A percentile compares a stretch with the other conserved stretches of the same genome.
phyloP scores from a whole-genome alignment of 1,284 basidiomycete genomes.

The Golubevia sp. region DNA sequence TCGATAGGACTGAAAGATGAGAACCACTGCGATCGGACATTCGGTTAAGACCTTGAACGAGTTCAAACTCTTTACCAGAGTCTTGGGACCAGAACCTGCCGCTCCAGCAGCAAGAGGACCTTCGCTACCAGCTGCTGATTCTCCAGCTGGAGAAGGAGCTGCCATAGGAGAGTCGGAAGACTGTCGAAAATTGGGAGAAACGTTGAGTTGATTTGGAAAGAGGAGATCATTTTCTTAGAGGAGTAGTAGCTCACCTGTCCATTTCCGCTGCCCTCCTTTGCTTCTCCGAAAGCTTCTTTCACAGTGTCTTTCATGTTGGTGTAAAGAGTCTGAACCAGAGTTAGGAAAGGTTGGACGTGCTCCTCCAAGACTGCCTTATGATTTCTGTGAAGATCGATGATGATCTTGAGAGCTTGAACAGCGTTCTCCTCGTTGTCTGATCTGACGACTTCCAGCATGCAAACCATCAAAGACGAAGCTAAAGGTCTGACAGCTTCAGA shows the following conservation, averaged over 20 bases:
- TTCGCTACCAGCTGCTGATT: too few species aligned
- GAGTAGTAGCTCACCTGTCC: too few species aligned
- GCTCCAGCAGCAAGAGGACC: too few species aligned
- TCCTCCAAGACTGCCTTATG: constrained; percentile 55
- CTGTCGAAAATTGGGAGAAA: too few species aligned
- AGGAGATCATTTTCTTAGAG: too few species aligned
- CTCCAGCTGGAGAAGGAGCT: too few species aligned
- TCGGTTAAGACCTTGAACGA: constrained; percentile 96
- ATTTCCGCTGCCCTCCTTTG: too few species aligned
- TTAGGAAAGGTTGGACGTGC: constrained; percentile 55
- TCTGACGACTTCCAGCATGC: constrained; percentile 46
- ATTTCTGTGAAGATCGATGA: constrained; percentile 52
- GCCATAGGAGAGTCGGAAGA: too few species aligned
- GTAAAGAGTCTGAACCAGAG: constrained; percentile 53
- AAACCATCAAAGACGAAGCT: constrained; percentile 43
- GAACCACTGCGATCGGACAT: constrained; percentile 88
- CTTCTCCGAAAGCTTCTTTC: constrained; percentile 33
- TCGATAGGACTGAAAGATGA: constrained; percentile 82
- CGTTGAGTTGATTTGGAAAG: too few species aligned
- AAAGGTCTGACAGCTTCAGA: constrained; percentile 40
- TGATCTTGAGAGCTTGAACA: constrained; percentile 53
- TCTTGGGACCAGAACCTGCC: constrained; percentile 16
- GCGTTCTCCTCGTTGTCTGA: constrained; percentile 60
- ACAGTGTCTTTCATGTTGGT: constrained; percentile 51
- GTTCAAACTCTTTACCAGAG: constrained; percentile 40